Evolutionary conservation across 768 basidiomycete species (phyloP).

Genomic region (Mycena belliarum): DNA sequence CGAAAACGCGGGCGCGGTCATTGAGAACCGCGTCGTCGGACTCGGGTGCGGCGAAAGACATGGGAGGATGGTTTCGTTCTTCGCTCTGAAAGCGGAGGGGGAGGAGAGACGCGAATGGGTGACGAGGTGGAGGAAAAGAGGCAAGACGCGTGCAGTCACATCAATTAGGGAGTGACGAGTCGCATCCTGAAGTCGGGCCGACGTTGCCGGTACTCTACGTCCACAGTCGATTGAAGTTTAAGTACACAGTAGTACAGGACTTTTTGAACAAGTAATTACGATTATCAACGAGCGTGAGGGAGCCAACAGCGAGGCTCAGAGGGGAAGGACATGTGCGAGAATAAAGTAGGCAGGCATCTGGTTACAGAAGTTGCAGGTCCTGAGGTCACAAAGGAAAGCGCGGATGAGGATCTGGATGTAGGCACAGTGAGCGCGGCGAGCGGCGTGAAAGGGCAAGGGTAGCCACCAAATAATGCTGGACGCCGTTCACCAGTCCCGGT

Average conservation of each 20-base stretch:
- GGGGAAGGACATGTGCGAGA: background rate
- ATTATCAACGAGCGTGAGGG: constrained; percentile 12
- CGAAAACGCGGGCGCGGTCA: constrained; percentile 77
- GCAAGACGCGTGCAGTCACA: constrained; percentile 1
- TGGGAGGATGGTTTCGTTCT: no score
- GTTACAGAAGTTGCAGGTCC: background rate
- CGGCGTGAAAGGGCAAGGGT: background rate
- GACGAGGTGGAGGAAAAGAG: no score
- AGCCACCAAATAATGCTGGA: background rate
- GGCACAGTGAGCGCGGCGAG: background rate
- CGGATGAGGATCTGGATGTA: background rate
- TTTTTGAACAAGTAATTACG: background rate
- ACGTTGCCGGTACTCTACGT: no score
- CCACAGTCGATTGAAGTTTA: no score
- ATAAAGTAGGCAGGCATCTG: background rate
- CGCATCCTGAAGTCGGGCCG: no score
- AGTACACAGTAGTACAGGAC: background rate
- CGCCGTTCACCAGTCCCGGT: constrained; percentile 20
- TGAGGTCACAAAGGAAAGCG: background rate
- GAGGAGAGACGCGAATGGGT: no score
- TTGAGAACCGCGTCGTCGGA: constrained; percentile 69
- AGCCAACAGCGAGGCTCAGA: background rate
- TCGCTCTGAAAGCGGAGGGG: no score
- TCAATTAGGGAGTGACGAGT: background rate
- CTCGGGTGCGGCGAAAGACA: no score